phyloP scores from a whole-genome alignment of 2,329 filamentous ascomycete species.

The Penicillium psychrosexuale region DNA sequence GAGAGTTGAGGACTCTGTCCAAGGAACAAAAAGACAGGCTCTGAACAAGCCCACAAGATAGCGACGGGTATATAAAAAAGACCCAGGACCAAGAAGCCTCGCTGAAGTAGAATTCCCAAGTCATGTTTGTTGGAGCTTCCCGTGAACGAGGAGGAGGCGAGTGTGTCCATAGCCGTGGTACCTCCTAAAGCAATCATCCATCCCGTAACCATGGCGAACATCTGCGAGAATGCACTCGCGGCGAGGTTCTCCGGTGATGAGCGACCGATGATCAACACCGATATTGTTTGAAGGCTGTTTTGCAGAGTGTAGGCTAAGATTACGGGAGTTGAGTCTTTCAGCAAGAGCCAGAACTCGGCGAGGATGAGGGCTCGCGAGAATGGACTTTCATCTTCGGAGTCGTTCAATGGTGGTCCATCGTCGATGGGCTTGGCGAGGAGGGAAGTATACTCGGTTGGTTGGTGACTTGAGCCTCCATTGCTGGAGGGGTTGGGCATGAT shows the following conservation, averaged over 20 bases:
- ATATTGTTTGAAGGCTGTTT: slow-evolving; percentile 78
- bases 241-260: slow-evolving; percentile 76
- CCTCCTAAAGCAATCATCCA: slow-evolving; percentile 85
- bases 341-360: slow-evolving; percentile 64
- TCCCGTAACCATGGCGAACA: slow-evolving; percentile 87
- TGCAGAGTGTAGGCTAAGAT: slow-evolving; percentile 83
- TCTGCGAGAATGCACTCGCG: slow-evolving; percentile 81
- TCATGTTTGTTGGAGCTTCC: slow-evolving; percentile 75
- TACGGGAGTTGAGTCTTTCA: slow-evolving; percentile 69
- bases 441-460: slow-evolving; percentile 27
- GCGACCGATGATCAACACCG: slow-evolving; percentile 76
- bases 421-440: slow-evolving; percentile 27
- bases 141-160: slow-evolving; percentile 79
- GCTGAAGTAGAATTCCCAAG: slow-evolving; percentile 73
- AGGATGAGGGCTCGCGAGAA: slow-evolving; percentile 42
- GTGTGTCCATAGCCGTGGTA: slow-evolving; percentile 79
- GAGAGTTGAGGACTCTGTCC: slow-evolving; percentile 78
- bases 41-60: slow-evolving; percentile 70
- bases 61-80: slow-evolving; percentile 71
- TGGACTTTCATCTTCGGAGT: slow-evolving; percentile 34
- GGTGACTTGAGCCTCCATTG: neutral
- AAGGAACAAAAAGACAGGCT: slow-evolving; percentile 68
- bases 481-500: neutral
- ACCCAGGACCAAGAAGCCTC: slow-evolving; percentile 68
- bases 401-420: neutral